Evolutionary conservation across 441 rosid genomes (phyloP), one percentile per base, ranked within the genome.

Genomic region (Adansonia madagascariensis): DNA sequence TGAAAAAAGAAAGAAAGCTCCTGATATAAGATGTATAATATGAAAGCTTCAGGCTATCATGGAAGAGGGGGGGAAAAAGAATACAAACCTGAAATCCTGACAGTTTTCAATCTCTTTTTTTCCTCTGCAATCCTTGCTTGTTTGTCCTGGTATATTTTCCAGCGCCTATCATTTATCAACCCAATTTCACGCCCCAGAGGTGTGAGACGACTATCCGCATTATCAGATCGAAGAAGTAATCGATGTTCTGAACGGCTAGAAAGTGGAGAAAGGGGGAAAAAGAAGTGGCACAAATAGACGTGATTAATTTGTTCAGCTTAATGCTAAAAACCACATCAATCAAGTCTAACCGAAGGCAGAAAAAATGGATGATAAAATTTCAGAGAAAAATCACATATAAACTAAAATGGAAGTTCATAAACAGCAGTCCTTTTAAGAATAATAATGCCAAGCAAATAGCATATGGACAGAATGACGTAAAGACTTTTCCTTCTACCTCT

Each of bases 171-270:
- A 80, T 92, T 92, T 85, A 95, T 95, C 87, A 95, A 70, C 77
- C 99, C 99, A 80, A 95, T 88, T 82, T 92, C 98, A 77, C 83
- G 89, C 44, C 94, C 99, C 84, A 95, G 67, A 79, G 99, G 98
- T 14, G 99, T 95, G 78, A 95, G 98, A 78, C 99, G 94, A 80
- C 97, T 92, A 85, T 96, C 99, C 10, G 99, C 97, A 84, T 96
- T 96, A 84, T 96, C 99, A 74, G 88, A 92, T 69, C 99, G 88
- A 71, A 94, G 98, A 84, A 96, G 97, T 74, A 96, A 86, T 63
- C 98, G 88, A 80, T 96, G 94, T 82, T 96, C 99, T 71, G 99
- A 96, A 82, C 97, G 98, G 85, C 98, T 96, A 84, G 74, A 74
- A 82, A 60, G 20, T 39, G 62, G 79, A 61, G 74, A 74, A 60